Base-by-base conservation (phyloP, 768 basidiomycete species). In the Lyophyllum shimeji region DNA sequence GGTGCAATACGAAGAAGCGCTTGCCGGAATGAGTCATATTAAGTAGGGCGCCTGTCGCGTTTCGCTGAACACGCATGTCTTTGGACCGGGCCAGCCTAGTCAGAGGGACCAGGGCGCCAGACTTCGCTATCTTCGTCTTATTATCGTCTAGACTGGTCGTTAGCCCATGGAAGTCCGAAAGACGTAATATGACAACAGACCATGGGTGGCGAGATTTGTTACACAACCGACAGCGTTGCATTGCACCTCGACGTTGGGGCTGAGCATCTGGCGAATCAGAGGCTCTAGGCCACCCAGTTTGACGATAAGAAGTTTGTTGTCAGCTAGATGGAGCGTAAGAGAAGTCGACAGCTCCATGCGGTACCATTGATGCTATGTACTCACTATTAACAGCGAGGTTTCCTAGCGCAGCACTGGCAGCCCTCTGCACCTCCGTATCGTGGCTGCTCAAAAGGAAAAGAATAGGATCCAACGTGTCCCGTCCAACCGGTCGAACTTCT, bases 191-290 rank as follows among this genome's bases (percentile, higher is more conserved):
- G 55, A 58, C 52, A 51, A 24, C 85, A 52, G 55, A 96, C 95
- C 96, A 74, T 98, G 96, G 1, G 96, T 99, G 13, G 97, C 97
- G 43, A 99, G 82, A 70, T 99, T 99, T 17, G 97, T 99, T 49
- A 99, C 94, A 68, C 97, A 99, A 31, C 97, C 97, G 23, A 99
- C 97, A 25, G 97, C 97, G 69, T 99, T 99, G 77, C 97, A 99
- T 72, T 98, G 97, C 1, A 99, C 97, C 69, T 99, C 97, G 40
- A 98, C 96, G 67, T 98, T 99, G 1, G 95, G 95, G 63, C 91
- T 94, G 52, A 98, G 85, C 97, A 99, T 99, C 72, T 99, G 97
- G 54, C 95, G 87, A 65, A 99, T 98, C 63, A 99, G 81, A 46
- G 96, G 97, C 70, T 99, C 97, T 43, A 99, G 83, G 52, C 97